Conservation (phyloP, 2,329 filamentous ascomycete species). For the Elsinoe ampelina region DNA sequence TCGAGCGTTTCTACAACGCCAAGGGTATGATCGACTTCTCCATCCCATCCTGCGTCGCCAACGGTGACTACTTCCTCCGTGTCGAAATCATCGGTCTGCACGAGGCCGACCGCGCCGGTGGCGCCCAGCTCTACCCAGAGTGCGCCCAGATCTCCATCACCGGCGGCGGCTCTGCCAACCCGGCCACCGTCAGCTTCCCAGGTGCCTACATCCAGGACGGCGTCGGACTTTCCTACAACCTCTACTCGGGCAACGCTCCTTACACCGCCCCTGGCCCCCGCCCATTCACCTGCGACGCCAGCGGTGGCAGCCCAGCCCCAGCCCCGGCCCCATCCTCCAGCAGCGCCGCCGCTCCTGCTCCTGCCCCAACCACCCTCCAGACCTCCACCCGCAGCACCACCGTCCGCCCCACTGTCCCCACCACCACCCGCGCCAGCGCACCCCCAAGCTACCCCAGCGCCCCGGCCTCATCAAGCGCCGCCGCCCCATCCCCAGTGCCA, state of each 20-base stretch:
- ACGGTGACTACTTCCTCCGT: conserved; percentile 47
- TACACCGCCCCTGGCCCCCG: conserved; percentile 17
- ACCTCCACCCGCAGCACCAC: conserved; percentile 16
- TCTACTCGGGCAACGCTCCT: conserved; percentile 16
- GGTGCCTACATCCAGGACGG: conserved; percentile 17
- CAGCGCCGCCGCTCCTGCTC: conserved; percentile 22
- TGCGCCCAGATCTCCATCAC: conserved; percentile 24
- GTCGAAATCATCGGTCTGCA: conserved; percentile 48
- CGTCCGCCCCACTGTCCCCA: background rate
- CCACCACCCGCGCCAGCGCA: conserved; percentile 6
- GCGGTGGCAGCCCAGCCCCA: conserved; percentile 12
- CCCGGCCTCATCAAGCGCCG: background rate
- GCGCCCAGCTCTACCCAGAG: conserved; percentile 31
- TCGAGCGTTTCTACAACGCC: conserved; percentile 28
- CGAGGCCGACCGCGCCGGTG: conserved; percentile 38
- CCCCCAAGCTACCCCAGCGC: background rate
- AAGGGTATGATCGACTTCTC: conserved; percentile 26
- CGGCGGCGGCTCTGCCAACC: conserved; percentile 12
- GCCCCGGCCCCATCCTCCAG: conserved; percentile 26
- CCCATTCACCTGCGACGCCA: conserved; percentile 7
- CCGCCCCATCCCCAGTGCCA: too few relatives aligned
- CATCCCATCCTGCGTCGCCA: conserved; percentile 43
- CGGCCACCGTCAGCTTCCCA: conserved; percentile 16
- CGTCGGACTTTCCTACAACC: conserved; percentile 18
- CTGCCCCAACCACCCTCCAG: conserved; percentile 28